Base-by-base conservation (phyloP, 805 yeast species). In the Yarrowia deformans region DNA sequence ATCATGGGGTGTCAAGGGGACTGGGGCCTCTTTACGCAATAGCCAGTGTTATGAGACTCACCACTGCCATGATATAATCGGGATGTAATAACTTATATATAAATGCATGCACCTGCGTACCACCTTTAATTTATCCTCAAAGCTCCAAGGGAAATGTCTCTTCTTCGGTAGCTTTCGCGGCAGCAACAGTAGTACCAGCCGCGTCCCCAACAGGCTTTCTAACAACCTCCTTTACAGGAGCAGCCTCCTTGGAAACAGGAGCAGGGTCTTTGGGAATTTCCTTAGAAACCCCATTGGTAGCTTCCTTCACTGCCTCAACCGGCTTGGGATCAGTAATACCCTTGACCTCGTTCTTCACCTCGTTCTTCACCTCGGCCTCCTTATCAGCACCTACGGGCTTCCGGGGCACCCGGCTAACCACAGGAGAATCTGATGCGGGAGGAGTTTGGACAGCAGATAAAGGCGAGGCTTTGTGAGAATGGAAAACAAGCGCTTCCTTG, bases 401-500 rank as follows among this genome's bases (percentile, higher is more conserved):
- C 7, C 68, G 56, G 45, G 68, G 56, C 45, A 63, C 68, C 48
- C 18, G 8, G 19, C 67, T 23, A 48, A n/a, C 46, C 56, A 37
- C 13, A 19, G 56, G 46, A 63, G 68, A 8, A 63, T 63, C 56
- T 49, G 68, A 49, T 48, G 68, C 23, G 56, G 55, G 55, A n/a
- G 68, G 68, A 48, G 68, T 63, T 16, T 63, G 68, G 13, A 63
- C 68, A n/a, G 68, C 56, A 34, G 48, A 48, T 37, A 63, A 12
- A 48, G 68, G 68, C 37, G 68, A 49, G 68, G 68, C 46, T 18
- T 63, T 63, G 46, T 63, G 68, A 16, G 56, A 63, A 12, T 40
- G 56, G 48, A 56, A 56, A 8, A 63, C 68, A 8, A 63, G 45
- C 13, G 48, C 68, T 18, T 63, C 56, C 12, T 63, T 63, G 18